Evolutionary conservation across 768 basidiomycete species (phyloP), one percentile per base, ranked within the genome.

Genomic region (Vishniacozyma victoriae): DNA sequence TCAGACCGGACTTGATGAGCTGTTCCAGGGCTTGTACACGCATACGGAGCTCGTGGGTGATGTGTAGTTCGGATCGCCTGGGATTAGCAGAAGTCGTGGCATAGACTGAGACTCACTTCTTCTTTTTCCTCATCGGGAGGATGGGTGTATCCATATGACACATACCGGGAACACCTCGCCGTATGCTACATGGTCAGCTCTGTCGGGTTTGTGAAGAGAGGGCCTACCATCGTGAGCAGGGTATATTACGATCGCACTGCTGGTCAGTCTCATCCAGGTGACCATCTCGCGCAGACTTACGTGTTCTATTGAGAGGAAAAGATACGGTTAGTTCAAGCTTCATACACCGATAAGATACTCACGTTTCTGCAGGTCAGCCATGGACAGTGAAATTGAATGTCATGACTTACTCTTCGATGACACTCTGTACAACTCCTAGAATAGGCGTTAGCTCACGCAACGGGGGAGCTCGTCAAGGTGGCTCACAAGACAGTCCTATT

Each of bases 391-490:
- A 40, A 23, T 11, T 14, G 14, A 20, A 31, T 14, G 16, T 29
- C 15, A 16, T 5, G 4, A 59, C 67, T 61, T 35, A 66, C 64
- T 54, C 68, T 48, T 19, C 68, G 46, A 50, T 70, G 65, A 57
- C 68, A 70, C 26, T 70, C 68, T 51, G 66, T 68, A 55, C 66
- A 68, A 27, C 66, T 68, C 50, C 64, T 63, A 36, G 18, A 20
- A 2, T 15, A 20, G 0, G 15, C 13, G 14, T 29, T 15, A 43
- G 26, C 33, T 7, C 18, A 22, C 7, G 2, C 24, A 27, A 35
- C 31, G 16, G 22, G 16, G 20, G 23, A 26, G 29, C 35, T 15
- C 18, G 31, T 15, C 14, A 3, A n/a, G 14, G 1, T 12, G 9
- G 58, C 63, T 63, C 48, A 64, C 65, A 70, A 41, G 0, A 52